phyloP scores from a whole-genome alignment of 1,284 basidiomycete species.

The Ceratobasidium sp. region DNA sequence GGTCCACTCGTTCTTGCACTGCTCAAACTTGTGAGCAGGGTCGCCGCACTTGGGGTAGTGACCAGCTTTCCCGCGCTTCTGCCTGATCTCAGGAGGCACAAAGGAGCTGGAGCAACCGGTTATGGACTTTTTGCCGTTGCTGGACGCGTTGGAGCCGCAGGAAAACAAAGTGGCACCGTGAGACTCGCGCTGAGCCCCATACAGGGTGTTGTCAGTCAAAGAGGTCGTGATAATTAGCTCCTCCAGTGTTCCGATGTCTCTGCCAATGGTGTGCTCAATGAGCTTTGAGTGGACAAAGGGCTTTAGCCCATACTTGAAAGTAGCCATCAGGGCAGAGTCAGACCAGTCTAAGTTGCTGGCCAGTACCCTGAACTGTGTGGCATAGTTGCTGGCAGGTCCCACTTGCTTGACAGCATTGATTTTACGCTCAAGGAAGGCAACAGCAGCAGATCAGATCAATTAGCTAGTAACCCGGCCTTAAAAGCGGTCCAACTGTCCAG shows the following conservation, averaged over 20 bases:
- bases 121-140: background rate
- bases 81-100: background rate
- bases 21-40: background rate
- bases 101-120: background rate
- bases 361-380: background rate
- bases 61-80: slow-evolving; percentile 1
- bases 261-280: background rate
- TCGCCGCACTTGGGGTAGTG: background rate
- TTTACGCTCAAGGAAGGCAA: background rate
- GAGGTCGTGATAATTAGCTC: background rate
- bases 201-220: slow-evolving; percentile 7
- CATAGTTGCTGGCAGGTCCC: background rate
- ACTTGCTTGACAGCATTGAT: background rate
- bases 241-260: background rate
- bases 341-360: background rate
- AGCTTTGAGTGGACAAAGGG: background rate
- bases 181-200: background rate
- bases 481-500: background rate
- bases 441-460: slow-evolving; percentile 2
- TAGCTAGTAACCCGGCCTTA: background rate
- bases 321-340: background rate
- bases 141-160: background rate
- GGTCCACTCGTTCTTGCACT: background rate
- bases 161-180: background rate
- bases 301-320: background rate